A percentile compares a stretch with the other conserved stretches of the same genome.
Conservation (phyloP, 2,329 filamentous ascomycete genomes). For the Periconia sp. region DNA sequence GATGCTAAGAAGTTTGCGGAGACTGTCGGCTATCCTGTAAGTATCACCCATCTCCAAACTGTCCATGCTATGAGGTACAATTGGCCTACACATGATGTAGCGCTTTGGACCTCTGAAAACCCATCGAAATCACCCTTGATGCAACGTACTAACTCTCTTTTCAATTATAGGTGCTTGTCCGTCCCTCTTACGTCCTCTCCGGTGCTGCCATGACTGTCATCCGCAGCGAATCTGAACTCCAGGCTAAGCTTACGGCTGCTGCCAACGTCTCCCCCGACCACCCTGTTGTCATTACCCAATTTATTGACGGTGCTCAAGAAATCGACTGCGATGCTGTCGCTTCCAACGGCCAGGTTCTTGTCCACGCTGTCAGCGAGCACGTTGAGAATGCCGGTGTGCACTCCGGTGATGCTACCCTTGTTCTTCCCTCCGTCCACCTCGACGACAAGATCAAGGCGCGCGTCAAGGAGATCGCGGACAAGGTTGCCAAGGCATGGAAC, state of each 20-base stretch:
- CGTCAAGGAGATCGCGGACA: slow-evolving; percentile 92
- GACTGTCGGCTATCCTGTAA: slow-evolving; percentile 79
- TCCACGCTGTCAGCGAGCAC: slow-evolving; percentile 94
- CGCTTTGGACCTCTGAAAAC: neutral
- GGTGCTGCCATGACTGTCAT: slow-evolving; percentile 99
- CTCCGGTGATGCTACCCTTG: slow-evolving; percentile 93
- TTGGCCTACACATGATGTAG: neutral
- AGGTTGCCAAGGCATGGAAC: slow-evolving; percentile 94
- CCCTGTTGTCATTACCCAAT: slow-evolving; percentile 97
- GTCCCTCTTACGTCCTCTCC: slow-evolving; percentile 92
- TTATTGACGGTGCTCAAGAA: slow-evolving; percentile 94
- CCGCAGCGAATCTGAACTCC: slow-evolving; percentile 80
- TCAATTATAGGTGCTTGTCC: slow-evolving; percentile 66
- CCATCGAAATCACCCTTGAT: neutral
- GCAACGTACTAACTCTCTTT: neutral
- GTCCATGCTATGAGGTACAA: neutral
- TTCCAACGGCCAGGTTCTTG: slow-evolving; percentile 78
- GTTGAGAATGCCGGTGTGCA: slow-evolving; percentile 97
- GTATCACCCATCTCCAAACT: neutral
- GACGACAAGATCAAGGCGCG: slow-evolving; percentile 77
- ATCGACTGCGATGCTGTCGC: slow-evolving; percentile 96
- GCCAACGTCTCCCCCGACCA: slow-evolving; percentile 91
- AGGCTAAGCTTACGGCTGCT: slow-evolving; percentile 91
- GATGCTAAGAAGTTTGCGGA: slow-evolving; percentile 87
- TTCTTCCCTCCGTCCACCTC: slow-evolving; percentile 82